phyloP scores from a whole-genome alignment of 805 yeast genomes.

The Suhomyces kilbournensis region DNA sequence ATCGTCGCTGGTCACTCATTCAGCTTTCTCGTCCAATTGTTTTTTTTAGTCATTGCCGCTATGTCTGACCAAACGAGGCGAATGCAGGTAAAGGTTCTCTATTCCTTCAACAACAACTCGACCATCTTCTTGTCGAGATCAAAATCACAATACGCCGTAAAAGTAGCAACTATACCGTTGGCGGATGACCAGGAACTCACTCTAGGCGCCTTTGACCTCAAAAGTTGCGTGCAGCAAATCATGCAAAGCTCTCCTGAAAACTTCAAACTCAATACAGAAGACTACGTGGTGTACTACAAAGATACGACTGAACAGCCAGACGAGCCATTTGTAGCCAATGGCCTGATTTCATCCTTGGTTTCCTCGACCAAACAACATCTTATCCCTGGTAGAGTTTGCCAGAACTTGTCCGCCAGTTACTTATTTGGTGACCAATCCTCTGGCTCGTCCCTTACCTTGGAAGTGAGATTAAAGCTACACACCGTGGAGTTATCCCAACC shows the following conservation, averaged over 20 bases:
- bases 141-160: slow-evolving; percentile 29
- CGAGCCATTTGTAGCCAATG: slow-evolving; percentile 46
- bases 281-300: slow-evolving; percentile 45
- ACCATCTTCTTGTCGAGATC: slow-evolving; percentile 44
- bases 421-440: slow-evolving; percentile 33
- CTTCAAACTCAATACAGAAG: slow-evolving; percentile 36
- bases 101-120: slow-evolving; percentile 42
- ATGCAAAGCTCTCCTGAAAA: slow-evolving; percentile 40
- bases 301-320: slow-evolving; percentile 48
- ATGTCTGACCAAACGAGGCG: slow-evolving; percentile 27
- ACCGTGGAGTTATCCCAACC: slow-evolving; percentile 23
- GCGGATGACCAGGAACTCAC: slow-evolving; percentile 22
- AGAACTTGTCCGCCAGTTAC: slow-evolving; percentile 49
- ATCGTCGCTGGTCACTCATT: background rate
- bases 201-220: slow-evolving; percentile 43
- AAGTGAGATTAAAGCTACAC: slow-evolving; percentile 52
- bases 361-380: slow-evolving; percentile 22
- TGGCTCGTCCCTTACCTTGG: slow-evolving; percentile 49
- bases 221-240: slow-evolving; percentile 37
- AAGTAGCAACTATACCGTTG: slow-evolving; percentile 37
- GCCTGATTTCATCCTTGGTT: slow-evolving; percentile 33
- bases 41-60: background rate
- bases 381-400: slow-evolving; percentile 56
- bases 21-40: background rate
- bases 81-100: slow-evolving; percentile 46